Base-by-base conservation (phyloP, 2,329 filamentous ascomycete genomes). In the Penicillium sp. region DNA sequence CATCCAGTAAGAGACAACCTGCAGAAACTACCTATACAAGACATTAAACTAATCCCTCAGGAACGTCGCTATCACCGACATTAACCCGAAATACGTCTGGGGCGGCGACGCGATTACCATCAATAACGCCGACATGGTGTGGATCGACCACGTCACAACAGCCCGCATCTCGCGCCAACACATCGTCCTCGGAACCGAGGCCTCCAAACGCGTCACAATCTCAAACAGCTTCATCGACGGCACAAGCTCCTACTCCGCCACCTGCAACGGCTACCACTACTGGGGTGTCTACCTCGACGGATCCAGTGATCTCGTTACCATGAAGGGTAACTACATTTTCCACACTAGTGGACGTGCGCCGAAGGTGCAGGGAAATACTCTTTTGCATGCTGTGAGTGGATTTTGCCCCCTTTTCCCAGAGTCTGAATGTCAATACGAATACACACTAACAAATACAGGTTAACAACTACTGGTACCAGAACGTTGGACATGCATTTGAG, bases 251-350 rank as follows among this genome's bases (percentile, higher is more conserved):
- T 86, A 77, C 74, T 85, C 82, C 11, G 79, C 84, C 5, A 82
- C 78, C 44, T 86, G 84, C 70, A 75, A 86, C 65, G 77, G 75
- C 38, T 77, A 83, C 69, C 82, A 84, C 72, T 85, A 86, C 79
- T 86, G 84, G 82, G 78, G 72, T 30, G 69, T 85, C 60, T 84
- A 83, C 74, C 76, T 86, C 46, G 78, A 77, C 38, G 84, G 84
- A n/a, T 74, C 77, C 54, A 77, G 71, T 67, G 84, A 86, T 66
- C 64, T 80, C 57, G 75, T 85, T 64, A 86, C 84, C 59, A 65
- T 86, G 67, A 82, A 84, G 75, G 76, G 77, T 61, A 86, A 86
- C 77, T 85, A 84, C 74, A 75, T 86, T 66, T 80, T 84, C 77
- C 76, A 83, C 70, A 80, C 79, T 46, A 80, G 77, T 12, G 84